Evolutionary conservation across 345 rosid genomes (phyloP).

Genomic region (Stellera chamaejasme): DNA sequence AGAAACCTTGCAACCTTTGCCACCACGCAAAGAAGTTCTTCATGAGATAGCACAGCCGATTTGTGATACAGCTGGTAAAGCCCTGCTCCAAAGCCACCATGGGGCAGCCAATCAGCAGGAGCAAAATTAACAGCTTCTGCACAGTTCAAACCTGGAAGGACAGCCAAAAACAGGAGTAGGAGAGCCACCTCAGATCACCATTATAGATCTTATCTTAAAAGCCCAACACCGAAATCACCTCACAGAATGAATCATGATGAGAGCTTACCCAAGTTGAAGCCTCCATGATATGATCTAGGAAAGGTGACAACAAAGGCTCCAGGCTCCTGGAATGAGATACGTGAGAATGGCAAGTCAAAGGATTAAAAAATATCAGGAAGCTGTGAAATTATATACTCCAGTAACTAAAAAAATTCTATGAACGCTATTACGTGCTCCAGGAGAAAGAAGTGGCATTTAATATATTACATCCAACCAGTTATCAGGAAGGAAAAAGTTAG

Average conservation of each 20-base stretch:
- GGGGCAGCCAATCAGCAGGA: slow-evolving; percentile 97
- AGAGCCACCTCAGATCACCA: too few relatives aligned
- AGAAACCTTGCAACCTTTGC: slow-evolving; percentile 47
- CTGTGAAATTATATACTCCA: not conserved
- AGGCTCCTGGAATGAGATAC: slow-evolving; percentile 59
- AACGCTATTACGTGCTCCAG: too few relatives aligned
- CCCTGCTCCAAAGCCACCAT: slow-evolving; percentile 80
- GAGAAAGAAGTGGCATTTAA: too few relatives aligned
- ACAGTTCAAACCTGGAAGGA: slow-evolving; percentile 77
- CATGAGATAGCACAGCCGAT: slow-evolving; percentile 86
- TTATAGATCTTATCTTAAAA: too few relatives aligned
- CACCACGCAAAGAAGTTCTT: slow-evolving; percentile 94
- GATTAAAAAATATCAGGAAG: slow-evolving; percentile 3
- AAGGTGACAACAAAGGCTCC: slow-evolving; percentile 95
- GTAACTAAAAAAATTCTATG: too few relatives aligned
- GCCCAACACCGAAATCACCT: too few relatives aligned
- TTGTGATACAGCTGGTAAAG: slow-evolving; percentile 76
- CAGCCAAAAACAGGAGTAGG: not conserved
- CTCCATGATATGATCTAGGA: slow-evolving; percentile 90
- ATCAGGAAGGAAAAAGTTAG: too few relatives aligned
- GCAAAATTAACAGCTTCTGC: slow-evolving; percentile 99
- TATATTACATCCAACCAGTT: too few relatives aligned
- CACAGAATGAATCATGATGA: slow-evolving; percentile 6
- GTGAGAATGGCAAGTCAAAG: slow-evolving; percentile 11
- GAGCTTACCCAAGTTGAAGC: slow-evolving; percentile 88